Conservation (phyloP, 2,329 filamentous ascomycete species). For the Zymoseptoria brevis region DNA sequence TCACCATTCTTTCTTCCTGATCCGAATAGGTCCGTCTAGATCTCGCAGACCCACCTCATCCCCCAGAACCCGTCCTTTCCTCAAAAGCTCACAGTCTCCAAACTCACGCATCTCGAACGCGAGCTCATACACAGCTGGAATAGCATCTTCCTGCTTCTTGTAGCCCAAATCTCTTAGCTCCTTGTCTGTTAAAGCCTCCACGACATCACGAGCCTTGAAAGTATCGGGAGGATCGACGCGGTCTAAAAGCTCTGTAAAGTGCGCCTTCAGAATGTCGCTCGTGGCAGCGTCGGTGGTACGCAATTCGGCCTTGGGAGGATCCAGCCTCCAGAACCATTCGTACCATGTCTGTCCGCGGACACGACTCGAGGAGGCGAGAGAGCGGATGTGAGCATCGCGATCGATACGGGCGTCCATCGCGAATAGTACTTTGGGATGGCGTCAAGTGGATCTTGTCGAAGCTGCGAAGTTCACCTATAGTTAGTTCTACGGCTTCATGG, state of each 20-base stretch:
- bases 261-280: slow-evolving; percentile 17
- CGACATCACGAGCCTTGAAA: slow-evolving; percentile 45
- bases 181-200: slow-evolving; percentile 33
- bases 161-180: slow-evolving; percentile 33
- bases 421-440: background rate
- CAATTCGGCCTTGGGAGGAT: slow-evolving; percentile 6
- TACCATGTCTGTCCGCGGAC: slow-evolving; percentile 18
- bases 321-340: slow-evolving; percentile 11
- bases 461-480: too few relatives aligned
- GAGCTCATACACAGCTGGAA: slow-evolving; percentile 38
- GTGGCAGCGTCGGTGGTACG: slow-evolving; percentile 21
- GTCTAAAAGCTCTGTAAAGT: slow-evolving; percentile 25
- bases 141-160: slow-evolving; percentile 39
- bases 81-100: slow-evolving; percentile 42
- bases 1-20: slow-evolving; percentile 24
- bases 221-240: slow-evolving; percentile 37
- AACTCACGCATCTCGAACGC: slow-evolving; percentile 38
- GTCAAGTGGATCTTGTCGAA: too few relatives aligned
- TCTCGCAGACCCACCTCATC: slow-evolving; percentile 30
- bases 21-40: slow-evolving; percentile 39
- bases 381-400: slow-evolving; percentile 14
- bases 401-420: slow-evolving; percentile 19
- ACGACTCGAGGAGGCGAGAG: slow-evolving; percentile 11
- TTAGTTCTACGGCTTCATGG: too few relatives aligned
- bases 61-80: slow-evolving; percentile 37